Percentiles rank a stretch among this genome's conserved stretches.
phyloP scores from a whole-genome alignment of 306 rosid genomes.

The Nissolia schottii region DNA sequence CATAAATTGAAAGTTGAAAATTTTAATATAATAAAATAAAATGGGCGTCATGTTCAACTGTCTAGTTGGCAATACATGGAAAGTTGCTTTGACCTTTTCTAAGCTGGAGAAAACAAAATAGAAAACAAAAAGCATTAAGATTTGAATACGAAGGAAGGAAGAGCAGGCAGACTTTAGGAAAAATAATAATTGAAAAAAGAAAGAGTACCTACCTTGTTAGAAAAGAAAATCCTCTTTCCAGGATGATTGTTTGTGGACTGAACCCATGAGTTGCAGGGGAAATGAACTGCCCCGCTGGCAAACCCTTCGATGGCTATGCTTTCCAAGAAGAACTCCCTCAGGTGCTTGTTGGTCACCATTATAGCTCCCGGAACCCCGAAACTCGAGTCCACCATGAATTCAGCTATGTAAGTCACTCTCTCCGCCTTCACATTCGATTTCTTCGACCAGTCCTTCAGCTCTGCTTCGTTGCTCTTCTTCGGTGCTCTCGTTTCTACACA shows the following conservation, averaged over 20 bases:
- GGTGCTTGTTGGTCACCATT: conserved; percentile 64
- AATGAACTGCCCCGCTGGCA: conserved; percentile 67
- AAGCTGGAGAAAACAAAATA: not conserved
- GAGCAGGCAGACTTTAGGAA: too few species aligned
- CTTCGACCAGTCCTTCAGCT: conserved; percentile 70
- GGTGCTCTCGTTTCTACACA: conserved; percentile 52
- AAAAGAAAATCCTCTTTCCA: conserved; percentile 64
- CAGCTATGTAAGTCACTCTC: conserved; percentile 71
- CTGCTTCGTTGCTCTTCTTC: conserved; percentile 69
- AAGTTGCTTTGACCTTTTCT: conserved; percentile 9
- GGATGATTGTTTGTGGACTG: conserved; percentile 63
- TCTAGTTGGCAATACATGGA: not conserved
- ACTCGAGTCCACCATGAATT: conserved; percentile 58
- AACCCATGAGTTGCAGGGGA: conserved; percentile 85
- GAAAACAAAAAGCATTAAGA: not conserved
- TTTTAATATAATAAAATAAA: not conserved
- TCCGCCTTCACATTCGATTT: conserved; percentile 52
- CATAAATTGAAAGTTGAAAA: not conserved
- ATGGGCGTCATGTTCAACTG: not conserved
- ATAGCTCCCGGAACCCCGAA: conserved; percentile 86
- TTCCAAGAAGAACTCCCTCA: conserved; percentile 67
- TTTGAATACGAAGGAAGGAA: not conserved
- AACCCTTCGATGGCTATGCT: conserved; percentile 72
- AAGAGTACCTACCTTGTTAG: conserved; percentile 49
- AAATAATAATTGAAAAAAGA: not conserved